Evolutionary conservation across 2,329 filamentous ascomycete genomes (phyloP).

Genomic region (Trichoderma sp.): DNA sequence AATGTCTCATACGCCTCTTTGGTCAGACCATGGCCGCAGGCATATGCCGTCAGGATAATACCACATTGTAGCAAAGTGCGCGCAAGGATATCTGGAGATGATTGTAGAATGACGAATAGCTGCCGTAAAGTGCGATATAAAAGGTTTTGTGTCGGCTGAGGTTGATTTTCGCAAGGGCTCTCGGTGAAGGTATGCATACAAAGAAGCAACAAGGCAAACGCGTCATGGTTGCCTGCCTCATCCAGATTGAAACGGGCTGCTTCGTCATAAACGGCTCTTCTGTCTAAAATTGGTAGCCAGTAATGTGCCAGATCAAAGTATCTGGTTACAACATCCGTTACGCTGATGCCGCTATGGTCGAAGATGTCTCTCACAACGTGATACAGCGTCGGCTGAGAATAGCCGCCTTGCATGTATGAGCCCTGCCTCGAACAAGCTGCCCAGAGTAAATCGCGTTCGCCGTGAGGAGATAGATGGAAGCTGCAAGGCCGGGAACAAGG

Average conservation of each 20-base stretch:
- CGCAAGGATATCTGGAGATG: background rate
- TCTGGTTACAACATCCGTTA: background rate
- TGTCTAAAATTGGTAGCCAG: background rate
- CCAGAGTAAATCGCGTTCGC: slow-evolving; percentile 3
- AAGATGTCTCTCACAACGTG: background rate
- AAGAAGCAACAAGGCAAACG: background rate
- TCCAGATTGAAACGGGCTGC: background rate
- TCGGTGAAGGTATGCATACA: slow-evolving; percentile 8
- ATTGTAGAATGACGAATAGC: background rate
- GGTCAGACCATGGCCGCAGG: background rate
- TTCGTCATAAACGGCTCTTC: background rate
- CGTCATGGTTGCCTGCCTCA: background rate
- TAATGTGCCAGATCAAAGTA: background rate
- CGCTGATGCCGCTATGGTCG: background rate
- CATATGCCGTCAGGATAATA: background rate
- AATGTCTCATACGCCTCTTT: background rate
- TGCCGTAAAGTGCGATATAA: background rate
- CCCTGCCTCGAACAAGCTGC: background rate
- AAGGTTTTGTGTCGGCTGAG: background rate
- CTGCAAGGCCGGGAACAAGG: background rate
- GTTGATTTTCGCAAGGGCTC: background rate
- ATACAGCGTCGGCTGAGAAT: background rate
- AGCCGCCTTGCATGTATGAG: background rate
- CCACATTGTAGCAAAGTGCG: background rate
- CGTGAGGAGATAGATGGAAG: background rate